These are phyloP conservation scores for Alternaria sp. DNA, from an alignment of 2,329 filamentous ascomycete genomes.

Conservation along the genomic window DNA sequence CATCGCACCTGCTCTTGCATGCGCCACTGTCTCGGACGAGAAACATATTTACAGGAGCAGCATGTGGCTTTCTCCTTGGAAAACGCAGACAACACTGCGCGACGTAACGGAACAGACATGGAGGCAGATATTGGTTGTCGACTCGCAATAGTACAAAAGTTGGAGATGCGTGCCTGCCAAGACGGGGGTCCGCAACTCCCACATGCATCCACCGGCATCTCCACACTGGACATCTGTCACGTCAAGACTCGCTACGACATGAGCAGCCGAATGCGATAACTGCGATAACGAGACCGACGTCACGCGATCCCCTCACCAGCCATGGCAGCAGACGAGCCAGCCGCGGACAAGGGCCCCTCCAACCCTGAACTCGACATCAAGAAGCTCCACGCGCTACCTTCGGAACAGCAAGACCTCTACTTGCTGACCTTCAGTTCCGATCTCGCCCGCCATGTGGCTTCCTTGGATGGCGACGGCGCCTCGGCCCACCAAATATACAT, in stretches of 20 bases:
- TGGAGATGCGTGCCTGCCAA: constrained; percentile 28
- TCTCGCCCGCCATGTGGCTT: constrained; percentile 78
- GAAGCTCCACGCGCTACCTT: constrained; percentile 86
- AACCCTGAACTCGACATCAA: constrained; percentile 84
- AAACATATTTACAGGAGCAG: constrained; percentile 28
- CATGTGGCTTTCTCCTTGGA: constrained; percentile 11
- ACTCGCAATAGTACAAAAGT: constrained; percentile 18
- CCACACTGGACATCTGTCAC: constrained; percentile 26
- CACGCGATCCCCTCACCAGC: constrained; percentile 13
- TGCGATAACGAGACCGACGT: constrained; percentile 5
- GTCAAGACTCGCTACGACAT: constrained; percentile 25
- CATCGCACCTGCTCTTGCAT: constrained; percentile 29
- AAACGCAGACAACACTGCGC: constrained; percentile 19
- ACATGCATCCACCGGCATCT: constrained; percentile 19
- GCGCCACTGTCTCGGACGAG: constrained; percentile 13
- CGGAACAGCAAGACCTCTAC: constrained; percentile 95
- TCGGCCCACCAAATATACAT: constrained; percentile 89
- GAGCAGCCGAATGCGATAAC: constrained; percentile 15
- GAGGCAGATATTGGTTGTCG: not conserved
- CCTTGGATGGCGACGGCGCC: constrained; percentile 77
- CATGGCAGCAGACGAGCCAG: constrained; percentile 38
- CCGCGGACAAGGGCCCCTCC: constrained; percentile 48
- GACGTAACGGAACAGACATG: constrained; percentile 35
- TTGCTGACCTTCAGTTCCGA: constrained; percentile 87
- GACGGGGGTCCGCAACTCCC: constrained; percentile 34